Evolutionary conservation across 108 stramenopile species (phyloP).

Genomic region (Skeletonema grethae): DNA sequence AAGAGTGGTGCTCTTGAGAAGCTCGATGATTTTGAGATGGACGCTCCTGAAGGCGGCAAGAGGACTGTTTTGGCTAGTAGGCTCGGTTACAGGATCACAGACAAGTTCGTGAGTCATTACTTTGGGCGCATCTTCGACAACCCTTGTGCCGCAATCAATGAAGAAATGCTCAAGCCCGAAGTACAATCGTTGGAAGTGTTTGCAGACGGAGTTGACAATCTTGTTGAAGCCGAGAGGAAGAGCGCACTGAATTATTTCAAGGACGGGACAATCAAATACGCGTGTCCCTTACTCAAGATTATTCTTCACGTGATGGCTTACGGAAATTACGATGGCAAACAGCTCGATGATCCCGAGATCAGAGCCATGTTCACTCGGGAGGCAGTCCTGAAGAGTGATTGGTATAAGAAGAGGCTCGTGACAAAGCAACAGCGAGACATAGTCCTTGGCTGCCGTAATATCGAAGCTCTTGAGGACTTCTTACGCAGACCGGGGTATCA

Average conservation of each 20-base stretch:
- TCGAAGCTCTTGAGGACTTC: constrained; percentile 54
- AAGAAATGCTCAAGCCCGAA: constrained; percentile 64
- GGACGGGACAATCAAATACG: constrained; percentile 62
- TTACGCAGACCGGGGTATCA: constrained; percentile 57
- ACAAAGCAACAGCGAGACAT: constrained; percentile 58
- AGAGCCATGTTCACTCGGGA: constrained; percentile 66
- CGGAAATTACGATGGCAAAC: constrained; percentile 58
- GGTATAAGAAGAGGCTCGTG: constrained; percentile 56
- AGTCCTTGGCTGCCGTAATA: constrained; percentile 48
- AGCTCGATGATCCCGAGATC: constrained; percentile 59
- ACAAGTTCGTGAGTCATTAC: constrained; percentile 53
- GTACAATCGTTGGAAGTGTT: constrained; percentile 53
- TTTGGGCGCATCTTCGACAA: constrained; percentile 66
- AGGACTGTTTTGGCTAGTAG: constrained; percentile 50
- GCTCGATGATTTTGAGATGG: constrained; percentile 54
- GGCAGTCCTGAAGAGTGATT: constrained; percentile 54
- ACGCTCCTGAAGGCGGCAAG: constrained; percentile 40
- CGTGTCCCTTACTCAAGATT: constrained; percentile 57
- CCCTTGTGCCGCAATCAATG: constrained; percentile 57
- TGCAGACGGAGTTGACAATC: constrained; percentile 62
- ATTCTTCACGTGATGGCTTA: constrained; percentile 71
- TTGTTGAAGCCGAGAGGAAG: constrained; percentile 55
- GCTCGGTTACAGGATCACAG: constrained; percentile 60
- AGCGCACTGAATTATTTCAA: constrained; percentile 59
- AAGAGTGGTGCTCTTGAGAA: constrained; percentile 53